Conservation (phyloP, 139 green algal species). For the Haematococcus lacustris region DNA sequence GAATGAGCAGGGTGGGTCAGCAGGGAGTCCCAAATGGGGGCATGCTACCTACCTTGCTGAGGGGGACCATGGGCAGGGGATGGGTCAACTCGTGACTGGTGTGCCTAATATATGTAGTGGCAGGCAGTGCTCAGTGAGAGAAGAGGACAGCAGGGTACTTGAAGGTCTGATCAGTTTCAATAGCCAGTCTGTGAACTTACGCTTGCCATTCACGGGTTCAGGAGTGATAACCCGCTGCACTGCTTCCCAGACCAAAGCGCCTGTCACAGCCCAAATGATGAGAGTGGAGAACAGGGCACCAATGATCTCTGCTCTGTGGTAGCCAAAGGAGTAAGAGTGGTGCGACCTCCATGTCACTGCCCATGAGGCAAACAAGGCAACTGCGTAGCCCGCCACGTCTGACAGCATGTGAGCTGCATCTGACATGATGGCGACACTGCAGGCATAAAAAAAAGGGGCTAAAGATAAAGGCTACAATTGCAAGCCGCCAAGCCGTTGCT, state of each 20-base stretch:
- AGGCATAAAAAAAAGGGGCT: background rate
- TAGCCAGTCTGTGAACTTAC: too few species aligned
- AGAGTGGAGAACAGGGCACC: slow-evolving; percentile 81
- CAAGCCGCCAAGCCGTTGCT: background rate
- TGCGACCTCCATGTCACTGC: slow-evolving; percentile 28
- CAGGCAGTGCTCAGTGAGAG: too few species aligned
- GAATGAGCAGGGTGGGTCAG: too few species aligned
- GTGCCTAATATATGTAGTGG: background rate
- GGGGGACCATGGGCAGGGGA: background rate
- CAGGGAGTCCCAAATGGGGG: background rate
- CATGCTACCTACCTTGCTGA: background rate
- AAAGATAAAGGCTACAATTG: background rate
- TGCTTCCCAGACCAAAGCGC: slow-evolving; percentile 81
- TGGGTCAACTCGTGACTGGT: background rate
- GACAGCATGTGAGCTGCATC: slow-evolving; percentile 94
- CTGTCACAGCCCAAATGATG: slow-evolving; percentile 80
- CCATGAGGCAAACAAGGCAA: slow-evolving; percentile 59
- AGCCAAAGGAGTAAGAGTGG: slow-evolving; percentile 69
- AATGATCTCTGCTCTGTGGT: slow-evolving; percentile 87
- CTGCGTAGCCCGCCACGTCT: slow-evolving; percentile 76
- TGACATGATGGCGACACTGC: slow-evolving; percentile 87
- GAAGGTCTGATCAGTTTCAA: too few species aligned
- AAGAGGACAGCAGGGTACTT: too few species aligned
- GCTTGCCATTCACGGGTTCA: slow-evolving; percentile 61
- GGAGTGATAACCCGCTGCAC: slow-evolving; percentile 60